Conservation (phyloP, 2,329 filamentous ascomycete species). For the Mycocentrospora acerina region DNA sequence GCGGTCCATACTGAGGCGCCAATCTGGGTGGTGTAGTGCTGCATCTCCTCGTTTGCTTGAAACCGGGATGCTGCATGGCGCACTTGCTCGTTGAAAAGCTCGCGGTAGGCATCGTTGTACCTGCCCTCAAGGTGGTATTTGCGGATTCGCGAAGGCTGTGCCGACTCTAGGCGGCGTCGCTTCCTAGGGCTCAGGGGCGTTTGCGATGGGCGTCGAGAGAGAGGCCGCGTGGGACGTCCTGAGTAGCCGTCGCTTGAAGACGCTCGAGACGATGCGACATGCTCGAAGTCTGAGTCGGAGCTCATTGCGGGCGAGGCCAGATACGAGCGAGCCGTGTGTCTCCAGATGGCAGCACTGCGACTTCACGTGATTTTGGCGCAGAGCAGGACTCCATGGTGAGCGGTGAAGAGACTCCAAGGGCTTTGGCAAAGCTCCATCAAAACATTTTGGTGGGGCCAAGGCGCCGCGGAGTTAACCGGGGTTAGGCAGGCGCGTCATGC, state of each 20-base stretch:
- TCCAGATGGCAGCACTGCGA: background rate
- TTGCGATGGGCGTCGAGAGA: conserved; percentile 13
- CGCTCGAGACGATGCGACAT: conserved; percentile 1
- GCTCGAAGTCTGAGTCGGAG: conserved; percentile 14
- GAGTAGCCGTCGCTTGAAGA: conserved; percentile 5
- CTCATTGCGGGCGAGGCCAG: conserved; percentile 13
- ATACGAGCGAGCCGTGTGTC: background rate
- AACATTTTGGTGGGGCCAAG: conserved; percentile 9
- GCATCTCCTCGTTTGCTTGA: conserved; percentile 3
- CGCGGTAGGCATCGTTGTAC: conserved; percentile 50
- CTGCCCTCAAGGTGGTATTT: conserved; percentile 37
- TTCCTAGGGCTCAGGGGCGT: conserved; percentile 23
- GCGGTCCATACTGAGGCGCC: conserved; percentile 71
- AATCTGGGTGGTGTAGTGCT: conserved; percentile 56
- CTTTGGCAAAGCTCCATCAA: conserved; percentile 1
- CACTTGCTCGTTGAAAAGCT: conserved; percentile 37
- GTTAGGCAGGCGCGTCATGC: conserved; percentile 11
- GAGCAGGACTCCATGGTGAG: conserved; percentile 12
- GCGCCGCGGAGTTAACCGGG: conserved; percentile 8
- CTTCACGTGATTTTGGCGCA: background rate
- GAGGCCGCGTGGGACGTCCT: conserved; percentile 2
- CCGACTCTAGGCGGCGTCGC: conserved; percentile 24
- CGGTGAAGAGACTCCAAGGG: conserved; percentile 3
- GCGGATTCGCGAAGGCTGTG: conserved; percentile 13
- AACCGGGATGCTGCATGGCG: conserved; percentile 19